Evolutionary conservation across 1,284 basidiomycete genomes (phyloP).

Genomic region (Marasmius tenuissimus): DNA sequence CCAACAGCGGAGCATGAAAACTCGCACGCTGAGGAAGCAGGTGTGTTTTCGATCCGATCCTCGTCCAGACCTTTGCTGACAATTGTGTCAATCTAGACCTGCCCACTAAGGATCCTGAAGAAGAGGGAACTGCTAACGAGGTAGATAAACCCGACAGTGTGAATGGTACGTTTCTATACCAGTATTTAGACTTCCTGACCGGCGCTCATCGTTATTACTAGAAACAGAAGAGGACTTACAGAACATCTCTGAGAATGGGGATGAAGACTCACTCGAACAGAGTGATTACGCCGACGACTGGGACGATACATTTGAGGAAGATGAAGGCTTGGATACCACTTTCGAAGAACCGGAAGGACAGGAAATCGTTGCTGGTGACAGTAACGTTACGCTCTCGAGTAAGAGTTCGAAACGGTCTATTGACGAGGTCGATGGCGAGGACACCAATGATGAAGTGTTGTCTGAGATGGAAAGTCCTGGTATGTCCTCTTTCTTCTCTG

Average conservation of each 20-base stretch:
- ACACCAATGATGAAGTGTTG: conserved; percentile 28
- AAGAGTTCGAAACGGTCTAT: conserved; percentile 47
- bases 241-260: not conserved
- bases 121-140: no score
- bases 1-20: no score
- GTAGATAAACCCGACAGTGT: no score
- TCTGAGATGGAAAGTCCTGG: conserved; percentile 44
- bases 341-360: conserved; percentile 27
- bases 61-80: no score
- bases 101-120: no score
- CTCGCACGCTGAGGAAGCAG: no score
- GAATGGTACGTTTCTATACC: not conserved
- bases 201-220: no score
- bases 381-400: conserved; percentile 47
- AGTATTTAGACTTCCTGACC: not conserved
- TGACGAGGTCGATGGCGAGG: conserved; percentile 45
- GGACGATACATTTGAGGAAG: conserved; percentile 27
- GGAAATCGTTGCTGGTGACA: conserved; percentile 33
- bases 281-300: conserved; percentile 15
- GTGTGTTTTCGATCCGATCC: no score
- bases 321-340: conserved; percentile 34
- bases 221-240: no score
- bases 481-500: conserved; percentile 20
- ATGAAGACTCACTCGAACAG: not conserved
- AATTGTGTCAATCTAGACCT: no score